A percentile compares a stretch with the other conserved stretches of the same genome.
Evolutionary conservation across 495 filamentous ascomycete species (phyloP).

Genomic region (Hypoxylon lienhwacheense): DNA sequence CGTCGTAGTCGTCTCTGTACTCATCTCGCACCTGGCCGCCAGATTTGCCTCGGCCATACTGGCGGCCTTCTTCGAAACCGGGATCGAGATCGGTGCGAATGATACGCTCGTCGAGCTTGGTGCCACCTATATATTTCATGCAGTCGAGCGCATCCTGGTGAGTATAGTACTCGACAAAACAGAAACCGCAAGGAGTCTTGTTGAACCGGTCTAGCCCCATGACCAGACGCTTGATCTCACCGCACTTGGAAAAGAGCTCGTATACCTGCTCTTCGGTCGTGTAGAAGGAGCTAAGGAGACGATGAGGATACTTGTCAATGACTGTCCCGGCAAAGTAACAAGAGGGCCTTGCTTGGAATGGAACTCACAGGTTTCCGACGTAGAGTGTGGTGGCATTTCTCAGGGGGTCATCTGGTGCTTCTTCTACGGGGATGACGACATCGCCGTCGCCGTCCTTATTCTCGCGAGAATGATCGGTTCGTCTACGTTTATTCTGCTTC

Average conservation of each 20-base stretch:
- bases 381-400: constrained; percentile 92
- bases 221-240: constrained; percentile 96
- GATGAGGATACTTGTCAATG: not conserved
- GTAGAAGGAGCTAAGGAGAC: constrained; percentile 84
- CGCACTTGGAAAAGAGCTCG: constrained; percentile 94
- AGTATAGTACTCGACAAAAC: constrained; percentile 98
- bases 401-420: constrained; percentile 69
- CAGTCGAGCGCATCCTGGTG: constrained; percentile 95
- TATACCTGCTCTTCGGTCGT: constrained; percentile 99
- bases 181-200: constrained; percentile 98
- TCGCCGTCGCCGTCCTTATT: constrained; percentile 57
- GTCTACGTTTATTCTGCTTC: constrained; percentile 62
- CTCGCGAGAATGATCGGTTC: constrained; percentile 61
- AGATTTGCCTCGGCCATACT: constrained; percentile 88
- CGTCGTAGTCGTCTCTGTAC: constrained; percentile 94
- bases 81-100: constrained; percentile 97
- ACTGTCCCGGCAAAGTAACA: not conserved
- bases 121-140: constrained; percentile 97
- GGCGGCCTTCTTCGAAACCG: constrained; percentile 91
- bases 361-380: constrained; percentile 87
- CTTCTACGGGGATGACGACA: constrained; percentile 53
- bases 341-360: not conserved
- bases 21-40: constrained; percentile 97
- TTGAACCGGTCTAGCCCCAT: constrained; percentile 97
- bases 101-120: constrained; percentile 96